A percentile compares a stretch with the other conserved stretches of the same genome.
phyloP scores from a whole-genome alignment of 805 yeast genomes.

The Candida insectorum region DNA sequence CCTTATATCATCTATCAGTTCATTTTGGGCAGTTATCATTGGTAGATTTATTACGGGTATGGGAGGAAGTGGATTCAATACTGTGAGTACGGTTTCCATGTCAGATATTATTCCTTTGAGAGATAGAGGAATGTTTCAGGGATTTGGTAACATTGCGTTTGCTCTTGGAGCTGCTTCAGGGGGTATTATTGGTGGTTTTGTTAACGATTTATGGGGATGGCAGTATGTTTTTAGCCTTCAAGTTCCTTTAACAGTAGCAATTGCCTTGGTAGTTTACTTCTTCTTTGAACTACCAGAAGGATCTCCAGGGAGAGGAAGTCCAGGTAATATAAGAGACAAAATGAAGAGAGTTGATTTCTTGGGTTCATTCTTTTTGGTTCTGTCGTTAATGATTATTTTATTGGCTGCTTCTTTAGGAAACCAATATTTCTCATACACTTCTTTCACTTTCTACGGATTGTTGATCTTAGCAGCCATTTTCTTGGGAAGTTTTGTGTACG shows the following conservation, averaged over 20 bases:
- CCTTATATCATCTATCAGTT: constrained; percentile 53
- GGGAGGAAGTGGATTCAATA: constrained; percentile 87
- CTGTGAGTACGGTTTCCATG: constrained; percentile 70
- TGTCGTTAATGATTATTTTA: constrained; percentile 56
- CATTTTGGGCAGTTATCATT: constrained; percentile 43
- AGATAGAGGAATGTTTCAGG: constrained; percentile 79
- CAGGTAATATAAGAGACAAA: constrained; percentile 45
- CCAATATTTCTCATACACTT: constrained; percentile 45
- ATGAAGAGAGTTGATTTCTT: constrained; percentile 60
- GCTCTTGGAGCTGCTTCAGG: constrained; percentile 62
- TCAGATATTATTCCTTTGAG: constrained; percentile 76
- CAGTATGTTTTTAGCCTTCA: constrained; percentile 38
- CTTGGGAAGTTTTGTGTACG: constrained; percentile 40
- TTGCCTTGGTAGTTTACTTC: constrained; percentile 35
- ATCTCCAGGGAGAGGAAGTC: constrained; percentile 53
- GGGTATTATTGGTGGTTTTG: constrained; percentile 49
- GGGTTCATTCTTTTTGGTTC: constrained; percentile 62
- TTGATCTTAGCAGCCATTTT: constrained; percentile 22
- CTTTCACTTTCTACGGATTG: constrained; percentile 37
- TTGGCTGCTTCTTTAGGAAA: constrained; percentile 68
- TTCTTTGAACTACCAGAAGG: constrained; percentile 49
- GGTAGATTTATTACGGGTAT: constrained; percentile 77
- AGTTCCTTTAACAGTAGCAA: constrained; percentile 41
- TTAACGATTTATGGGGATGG: constrained; percentile 56
- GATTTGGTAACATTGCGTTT: constrained; percentile 70